Evolutionary conservation across 768 basidiomycete genomes (phyloP).

Genomic region (Phaeolepiota aurea): DNA sequence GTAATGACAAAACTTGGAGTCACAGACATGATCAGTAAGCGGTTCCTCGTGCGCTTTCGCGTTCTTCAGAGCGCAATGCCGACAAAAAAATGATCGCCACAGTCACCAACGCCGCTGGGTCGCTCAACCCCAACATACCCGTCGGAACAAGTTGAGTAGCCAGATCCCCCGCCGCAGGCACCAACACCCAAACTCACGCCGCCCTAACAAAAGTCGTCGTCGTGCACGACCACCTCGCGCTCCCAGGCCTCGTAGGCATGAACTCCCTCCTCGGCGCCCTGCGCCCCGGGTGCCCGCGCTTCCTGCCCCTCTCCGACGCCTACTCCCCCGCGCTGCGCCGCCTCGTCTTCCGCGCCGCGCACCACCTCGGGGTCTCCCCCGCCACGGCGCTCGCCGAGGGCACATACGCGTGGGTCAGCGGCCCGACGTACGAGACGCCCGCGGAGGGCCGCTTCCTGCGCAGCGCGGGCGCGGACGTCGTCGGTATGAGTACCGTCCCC

Average conservation of each 20-base stretch:
- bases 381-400: constrained; percentile 65
- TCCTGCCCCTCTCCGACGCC: constrained; percentile 78
- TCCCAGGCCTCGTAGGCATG: constrained; percentile 67
- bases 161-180: not conserved
- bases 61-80: not conserved
- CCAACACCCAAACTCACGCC: not conserved
- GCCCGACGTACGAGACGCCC: constrained; percentile 85
- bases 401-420: constrained; percentile 84
- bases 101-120: constrained; percentile 90
- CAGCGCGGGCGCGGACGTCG: constrained; percentile 75
- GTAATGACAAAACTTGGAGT: constrained; percentile 74
- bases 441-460: constrained; percentile 79
- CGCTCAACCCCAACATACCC: constrained; percentile 60
- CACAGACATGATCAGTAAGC: constrained; percentile 65
- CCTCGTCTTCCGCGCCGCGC: constrained; percentile 63
- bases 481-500: constrained; percentile 90
- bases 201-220: constrained; percentile 54
- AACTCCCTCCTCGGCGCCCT: constrained; percentile 77
- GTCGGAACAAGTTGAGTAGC: constrained; percentile 74
- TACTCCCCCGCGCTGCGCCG: constrained; percentile 70
- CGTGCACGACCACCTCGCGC: constrained; percentile 76
- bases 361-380: constrained; percentile 46
- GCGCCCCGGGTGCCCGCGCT: constrained; percentile 56
- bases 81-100: not conserved
- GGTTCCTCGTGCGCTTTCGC: not conserved